These are phyloP conservation scores for Taiozyma sp. DNA, from an alignment of 1,139 yeast species.

Conservation along the genomic window DNA sequence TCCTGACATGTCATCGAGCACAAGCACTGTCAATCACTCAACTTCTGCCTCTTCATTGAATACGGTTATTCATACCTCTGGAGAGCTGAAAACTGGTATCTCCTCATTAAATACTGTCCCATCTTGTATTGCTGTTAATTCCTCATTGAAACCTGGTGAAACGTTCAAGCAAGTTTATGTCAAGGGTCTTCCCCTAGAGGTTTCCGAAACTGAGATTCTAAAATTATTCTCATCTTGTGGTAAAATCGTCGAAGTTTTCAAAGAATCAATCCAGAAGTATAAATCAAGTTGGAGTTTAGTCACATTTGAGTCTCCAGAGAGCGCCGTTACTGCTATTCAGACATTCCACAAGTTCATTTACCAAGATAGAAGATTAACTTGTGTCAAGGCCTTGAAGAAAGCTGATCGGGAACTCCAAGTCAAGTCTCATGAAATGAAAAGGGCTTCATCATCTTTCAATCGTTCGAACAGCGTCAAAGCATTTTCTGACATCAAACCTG, in stretches of 20 bases:
- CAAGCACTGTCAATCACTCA: background rate
- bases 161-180: slow-evolving; percentile 35
- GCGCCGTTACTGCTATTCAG: slow-evolving; percentile 27
- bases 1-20: background rate
- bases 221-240: slow-evolving; percentile 37
- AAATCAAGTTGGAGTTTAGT: slow-evolving; percentile 44
- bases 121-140: background rate
- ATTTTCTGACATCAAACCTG: background rate
- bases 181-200: slow-evolving; percentile 37
- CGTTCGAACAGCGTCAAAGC: background rate
- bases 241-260: slow-evolving; percentile 34
- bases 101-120: background rate
- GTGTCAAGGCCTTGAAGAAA: slow-evolving; percentile 28
- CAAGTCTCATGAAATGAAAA: background rate
- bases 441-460: background rate
- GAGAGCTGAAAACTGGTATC: background rate
- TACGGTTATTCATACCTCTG: slow-evolving; percentile 5
- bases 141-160: background rate
- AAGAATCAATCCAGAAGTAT: slow-evolving; percentile 32
- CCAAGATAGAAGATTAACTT: slow-evolving; percentile 25
- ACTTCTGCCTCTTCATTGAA: slow-evolving; percentile 3
- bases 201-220: slow-evolving; percentile 32
- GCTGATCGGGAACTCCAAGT: slow-evolving; percentile 16
- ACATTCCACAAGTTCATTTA: slow-evolving; percentile 25
- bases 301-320: slow-evolving; percentile 32